These are phyloP conservation scores for Serpula lacrymans DNA, from an alignment of 768 basidiomycete species.

Conservation along the genomic window DNA sequence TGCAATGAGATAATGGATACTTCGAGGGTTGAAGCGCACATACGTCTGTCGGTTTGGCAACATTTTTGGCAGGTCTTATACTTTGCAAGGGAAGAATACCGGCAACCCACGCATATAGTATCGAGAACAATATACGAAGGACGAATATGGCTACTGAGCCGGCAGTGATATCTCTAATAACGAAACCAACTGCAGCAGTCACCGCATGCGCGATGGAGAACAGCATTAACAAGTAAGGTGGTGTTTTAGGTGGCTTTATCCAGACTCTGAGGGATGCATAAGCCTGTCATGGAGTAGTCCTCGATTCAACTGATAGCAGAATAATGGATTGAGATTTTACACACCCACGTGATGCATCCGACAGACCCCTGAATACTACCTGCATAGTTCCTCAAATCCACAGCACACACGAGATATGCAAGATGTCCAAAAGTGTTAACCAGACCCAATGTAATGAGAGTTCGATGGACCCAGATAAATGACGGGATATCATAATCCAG, in stretches of 20 bases:
- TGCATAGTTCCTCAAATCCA: slow-evolving; percentile 21
- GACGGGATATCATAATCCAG: slow-evolving; percentile 2
- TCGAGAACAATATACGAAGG: slow-evolving; percentile 32
- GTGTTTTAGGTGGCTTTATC: slow-evolving; percentile 42
- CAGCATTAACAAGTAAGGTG: slow-evolving; percentile 49
- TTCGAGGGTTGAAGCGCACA: slow-evolving; percentile 31
- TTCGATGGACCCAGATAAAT: slow-evolving; percentile 27
- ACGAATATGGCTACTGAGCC: slow-evolving; percentile 21
- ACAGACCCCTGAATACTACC: slow-evolving; percentile 26
- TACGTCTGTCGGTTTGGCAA: slow-evolving; percentile 43
- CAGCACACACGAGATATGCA: slow-evolving; percentile 36
- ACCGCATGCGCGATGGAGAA: slow-evolving; percentile 39
- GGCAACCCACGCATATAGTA: slow-evolving; percentile 43
- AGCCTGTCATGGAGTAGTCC: slow-evolving; percentile 27
- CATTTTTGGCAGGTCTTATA: slow-evolving; percentile 41
- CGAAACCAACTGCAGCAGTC: slow-evolving; percentile 34
- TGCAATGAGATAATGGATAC: slow-evolving; percentile 7
- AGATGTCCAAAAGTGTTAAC: slow-evolving; percentile 41
- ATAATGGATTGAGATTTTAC: slow-evolving; percentile 16
- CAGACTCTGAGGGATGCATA: slow-evolving; percentile 41
- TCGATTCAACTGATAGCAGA: slow-evolving; percentile 2
- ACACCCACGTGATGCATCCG: slow-evolving; percentile 48
- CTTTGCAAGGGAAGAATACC: slow-evolving; percentile 55
- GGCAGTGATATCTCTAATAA: slow-evolving; percentile 15
- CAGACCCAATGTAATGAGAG: slow-evolving; percentile 35